Conservation (phyloP, 257 asterid genomes). For the Thymus mandschuricus region DNA sequence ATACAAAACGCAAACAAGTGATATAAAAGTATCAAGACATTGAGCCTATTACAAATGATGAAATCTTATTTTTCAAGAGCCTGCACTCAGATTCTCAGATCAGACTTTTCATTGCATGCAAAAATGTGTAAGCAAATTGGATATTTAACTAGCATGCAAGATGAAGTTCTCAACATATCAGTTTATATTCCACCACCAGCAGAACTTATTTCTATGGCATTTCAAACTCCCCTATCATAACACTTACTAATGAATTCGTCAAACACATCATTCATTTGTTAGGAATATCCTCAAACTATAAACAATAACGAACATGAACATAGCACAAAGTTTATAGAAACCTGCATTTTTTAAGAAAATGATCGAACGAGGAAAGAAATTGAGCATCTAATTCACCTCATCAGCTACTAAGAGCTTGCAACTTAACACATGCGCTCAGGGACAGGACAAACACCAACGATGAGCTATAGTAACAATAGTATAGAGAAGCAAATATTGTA, state of each 20-base stretch:
- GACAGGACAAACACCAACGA: neutral
- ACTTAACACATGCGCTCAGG: neutral
- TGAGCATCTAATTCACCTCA: neutral
- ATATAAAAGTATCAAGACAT: neutral
- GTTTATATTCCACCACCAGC: neutral
- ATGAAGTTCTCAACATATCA: neutral
- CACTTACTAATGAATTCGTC: neutral
- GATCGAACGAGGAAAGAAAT: neutral
- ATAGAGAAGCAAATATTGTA: neutral
- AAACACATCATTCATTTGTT: too few species aligned
- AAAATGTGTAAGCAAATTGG: neutral
- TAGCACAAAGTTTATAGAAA: neutral
- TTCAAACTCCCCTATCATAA: neutral
- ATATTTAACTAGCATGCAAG: neutral
- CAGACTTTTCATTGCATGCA: slow-evolving; percentile 3
- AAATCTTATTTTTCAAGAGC: slow-evolving; percentile 3
- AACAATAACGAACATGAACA: neutral
- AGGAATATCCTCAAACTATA: neutral
- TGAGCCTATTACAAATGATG: neutral
- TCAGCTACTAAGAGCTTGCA: neutral
- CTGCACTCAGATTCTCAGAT: neutral
- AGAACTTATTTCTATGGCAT: neutral
- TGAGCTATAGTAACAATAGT: slow-evolving; percentile 5
- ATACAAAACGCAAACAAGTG: neutral
- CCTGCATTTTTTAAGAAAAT: neutral